Evolutionary conservation across 257 asterid species (phyloP), one percentile per base, ranked within the genome.

Genomic region (Paulownia fortunei): DNA sequence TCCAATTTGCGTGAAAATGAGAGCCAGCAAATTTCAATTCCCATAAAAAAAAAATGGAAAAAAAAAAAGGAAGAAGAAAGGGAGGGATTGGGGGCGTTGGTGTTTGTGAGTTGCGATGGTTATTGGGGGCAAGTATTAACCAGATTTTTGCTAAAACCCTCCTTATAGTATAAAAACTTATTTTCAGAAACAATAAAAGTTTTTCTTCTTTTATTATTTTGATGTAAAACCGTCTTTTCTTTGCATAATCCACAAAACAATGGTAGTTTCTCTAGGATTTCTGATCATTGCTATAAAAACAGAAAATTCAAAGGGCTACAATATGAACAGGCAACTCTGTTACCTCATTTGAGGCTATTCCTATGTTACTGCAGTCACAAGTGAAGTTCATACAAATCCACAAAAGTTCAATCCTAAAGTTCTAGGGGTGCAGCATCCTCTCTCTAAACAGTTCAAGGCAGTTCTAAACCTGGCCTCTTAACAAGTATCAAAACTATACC

Each of bases 331-430:
- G 73, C 74, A 73, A 67, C 76, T 77, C 47, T 39, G 69, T 77
- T 71, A 65, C 83, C 87, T 84, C 87, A 73, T 81, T 77, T 79
- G 84, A 83, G 83, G 81, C 80, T 59, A 74, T 37, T 69, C 78
- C 82, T 76, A 80, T 42, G 44, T 41, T 8, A 54, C 73, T 47
- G 77, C 69, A 70, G 30, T 58, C 59, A 75, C 79, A 59, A 72
- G 37, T 61, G 62, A 60, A 72, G 58, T 71, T 42, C 82, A 79
- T 34, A 70, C 67, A 75, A 41, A 68, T 73, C 77, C 60, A 46
- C 68, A 44, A 15, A 34, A 76, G 30, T 49, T 27, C 11, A 62
- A 24, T 16, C 76, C 73, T 49, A 21, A 26, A 69, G 30, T 39
- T 55, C 26, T 30, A 32, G 67, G 66, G 37, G 13, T 13, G 70